Evolutionary conservation across 495 filamentous ascomycete species (phyloP).

Genomic region (Cercophora samala): DNA sequence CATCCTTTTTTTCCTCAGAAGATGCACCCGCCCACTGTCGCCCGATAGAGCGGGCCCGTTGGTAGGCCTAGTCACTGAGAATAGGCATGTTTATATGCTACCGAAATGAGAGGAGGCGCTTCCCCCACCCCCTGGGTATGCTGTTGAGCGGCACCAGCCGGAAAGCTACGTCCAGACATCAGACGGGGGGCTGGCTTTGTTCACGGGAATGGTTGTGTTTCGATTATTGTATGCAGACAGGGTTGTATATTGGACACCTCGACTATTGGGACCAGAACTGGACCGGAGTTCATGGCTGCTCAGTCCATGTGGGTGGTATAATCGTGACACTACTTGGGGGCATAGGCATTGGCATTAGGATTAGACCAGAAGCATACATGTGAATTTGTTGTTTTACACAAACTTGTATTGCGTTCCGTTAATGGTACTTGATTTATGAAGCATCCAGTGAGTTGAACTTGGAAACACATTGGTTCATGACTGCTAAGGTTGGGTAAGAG

Average conservation of each 20-base stretch:
- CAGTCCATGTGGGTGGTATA: background rate
- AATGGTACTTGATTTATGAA: no score
- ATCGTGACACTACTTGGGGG: background rate
- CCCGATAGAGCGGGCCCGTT: conserved; percentile 12
- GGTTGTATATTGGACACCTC: background rate
- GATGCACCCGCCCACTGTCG: conserved; percentile 10
- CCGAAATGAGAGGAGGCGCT: background rate
- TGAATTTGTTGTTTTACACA: background rate
- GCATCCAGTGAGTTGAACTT: no score
- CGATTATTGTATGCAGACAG: background rate
- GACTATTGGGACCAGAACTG: background rate
- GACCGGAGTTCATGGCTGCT: background rate
- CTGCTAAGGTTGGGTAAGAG: background rate
- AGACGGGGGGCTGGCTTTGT: background rate
- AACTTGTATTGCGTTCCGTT: no score
- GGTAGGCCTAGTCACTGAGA: background rate
- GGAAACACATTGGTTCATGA: background rate
- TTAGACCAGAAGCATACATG: background rate
- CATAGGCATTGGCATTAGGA: background rate
- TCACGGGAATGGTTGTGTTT: background rate
- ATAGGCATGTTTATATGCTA: background rate
- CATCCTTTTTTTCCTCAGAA: conserved; percentile 67
- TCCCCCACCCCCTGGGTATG: background rate
- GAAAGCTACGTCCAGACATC: background rate
- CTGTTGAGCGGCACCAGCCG: background rate